Evolutionary conservation across 257 asterid species (phyloP).

Genomic region (Fraxinus quadrangulata): DNA sequence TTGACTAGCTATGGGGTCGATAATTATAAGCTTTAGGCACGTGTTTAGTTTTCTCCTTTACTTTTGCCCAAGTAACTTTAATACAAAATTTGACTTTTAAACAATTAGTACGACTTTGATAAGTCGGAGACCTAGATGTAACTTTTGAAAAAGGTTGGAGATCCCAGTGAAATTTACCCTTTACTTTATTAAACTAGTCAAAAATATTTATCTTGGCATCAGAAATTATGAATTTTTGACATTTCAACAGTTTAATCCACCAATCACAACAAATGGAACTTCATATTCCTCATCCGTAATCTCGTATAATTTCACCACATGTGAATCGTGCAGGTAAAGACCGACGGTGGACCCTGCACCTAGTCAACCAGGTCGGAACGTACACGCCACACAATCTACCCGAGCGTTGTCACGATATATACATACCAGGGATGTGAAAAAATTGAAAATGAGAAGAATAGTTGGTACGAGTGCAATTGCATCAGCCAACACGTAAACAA

Average conservation of each 20-base stretch:
- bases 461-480: constrained; percentile 31
- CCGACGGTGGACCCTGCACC: constrained; percentile 36
- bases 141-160: no score
- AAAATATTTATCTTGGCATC: background rate
- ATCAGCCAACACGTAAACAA: constrained; percentile 33
- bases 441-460: constrained; percentile 20
- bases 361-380: constrained; percentile 34
- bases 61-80: no score
- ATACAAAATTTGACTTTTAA: no score
- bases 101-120: no score
- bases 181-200: background rate
- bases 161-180: no score
- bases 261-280: background rate
- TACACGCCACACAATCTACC: background rate
- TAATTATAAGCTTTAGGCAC: no score
- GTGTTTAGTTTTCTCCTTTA: no score
- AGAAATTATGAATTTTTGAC: background rate
- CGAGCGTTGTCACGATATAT: background rate
- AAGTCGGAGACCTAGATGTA: no score
- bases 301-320: constrained; percentile 28
- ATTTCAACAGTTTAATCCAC: background rate
- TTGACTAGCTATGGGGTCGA: no score
- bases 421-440: background rate
- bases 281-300: background rate
- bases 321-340: constrained; percentile 17